These are phyloP conservation scores for Trypanosoma vivax DNA, from an alignment of 208 protist species.

Conservation along the genomic window DNA sequence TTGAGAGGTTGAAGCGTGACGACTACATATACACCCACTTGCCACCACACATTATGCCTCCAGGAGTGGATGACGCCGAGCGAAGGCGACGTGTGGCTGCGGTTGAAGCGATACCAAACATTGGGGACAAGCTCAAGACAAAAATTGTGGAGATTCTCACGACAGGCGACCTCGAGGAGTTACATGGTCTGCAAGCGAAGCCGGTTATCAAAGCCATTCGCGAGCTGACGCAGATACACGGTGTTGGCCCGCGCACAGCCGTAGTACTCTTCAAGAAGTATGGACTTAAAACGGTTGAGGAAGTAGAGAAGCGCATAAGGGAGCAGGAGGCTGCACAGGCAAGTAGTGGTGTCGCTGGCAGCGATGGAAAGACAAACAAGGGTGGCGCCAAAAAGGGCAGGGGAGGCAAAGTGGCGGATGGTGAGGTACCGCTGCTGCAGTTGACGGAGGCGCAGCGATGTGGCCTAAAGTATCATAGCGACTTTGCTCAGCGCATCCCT, in stretches of 20 bases:
- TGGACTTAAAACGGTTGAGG: slow-evolving; percentile 50
- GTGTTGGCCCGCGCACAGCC: slow-evolving; percentile 81
- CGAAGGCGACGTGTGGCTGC: slow-evolving; percentile 24
- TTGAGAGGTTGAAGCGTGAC: slow-evolving; percentile 51
- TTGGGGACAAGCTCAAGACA: slow-evolving; percentile 62
- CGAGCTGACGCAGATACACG: slow-evolving; percentile 75
- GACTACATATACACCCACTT: slow-evolving; percentile 63
- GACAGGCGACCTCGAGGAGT: slow-evolving; percentile 69
- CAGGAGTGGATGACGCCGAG: slow-evolving; percentile 42
- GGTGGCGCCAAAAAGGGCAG: slow-evolving; percentile 4
- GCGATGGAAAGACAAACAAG: slow-evolving; percentile 1
- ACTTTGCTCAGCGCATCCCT: slow-evolving; percentile 75
- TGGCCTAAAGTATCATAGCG: slow-evolving; percentile 76
- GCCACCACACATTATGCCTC: slow-evolving; percentile 57
- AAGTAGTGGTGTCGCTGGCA: background rate
- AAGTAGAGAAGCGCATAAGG: slow-evolving; percentile 46
- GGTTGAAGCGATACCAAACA: slow-evolving; percentile 27
- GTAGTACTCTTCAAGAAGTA: slow-evolving; percentile 66
- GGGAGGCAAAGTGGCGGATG: slow-evolving; percentile 17
- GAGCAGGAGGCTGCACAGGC: slow-evolving; percentile 20
- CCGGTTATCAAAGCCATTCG: slow-evolving; percentile 74
- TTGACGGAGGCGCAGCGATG: slow-evolving; percentile 69
- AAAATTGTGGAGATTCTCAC: slow-evolving; percentile 79
- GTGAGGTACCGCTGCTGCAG: slow-evolving; percentile 23
- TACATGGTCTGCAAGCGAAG: slow-evolving; percentile 55